Base-by-base conservation (phyloP, 176 grass and related monocot species). In the Pharus latifolius region DNA sequence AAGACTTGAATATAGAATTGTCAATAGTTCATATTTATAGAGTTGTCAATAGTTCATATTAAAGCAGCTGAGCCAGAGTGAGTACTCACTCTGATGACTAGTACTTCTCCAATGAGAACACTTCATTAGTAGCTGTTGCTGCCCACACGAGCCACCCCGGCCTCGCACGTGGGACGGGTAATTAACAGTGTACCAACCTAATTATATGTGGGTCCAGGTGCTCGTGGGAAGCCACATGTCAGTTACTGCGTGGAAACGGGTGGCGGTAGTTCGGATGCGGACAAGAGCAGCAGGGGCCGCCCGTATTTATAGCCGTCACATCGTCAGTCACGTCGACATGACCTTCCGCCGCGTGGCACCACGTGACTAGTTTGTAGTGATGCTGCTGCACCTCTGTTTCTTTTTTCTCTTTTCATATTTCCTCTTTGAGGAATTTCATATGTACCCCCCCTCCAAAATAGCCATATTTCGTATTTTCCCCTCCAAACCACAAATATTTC, bases 261-360 rank as follows among this genome's bases (percentile, higher is more conserved):
- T 48, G 32, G 70, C 14, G 6, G 37, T 24, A 7, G 5, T 29
- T 1, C 23, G 20, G 37, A 10, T 29, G 28, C 7, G 12, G 34
- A 45, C 2, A n/a, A 3, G 12, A 2, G 43, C 7, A 38, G 17
- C 18, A n/a, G 16, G 43, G 75, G 70, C 54, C 78, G 51, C 82
- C 72, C 61, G 72, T 60, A 78, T 82, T 74, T 70, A 74, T 67
- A 65, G 67, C 78, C 56, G 78, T 91, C 69, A 18, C 61, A 64
- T 91, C 79, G 32, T 65, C 24, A 65, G 69, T 54, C 49, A 78
- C 61, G 13, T 14, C 8, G 69, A 82, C 48, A 24, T 77, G 74
- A 93, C 75, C 33, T 49, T 58, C 31, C 1, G 65, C 78, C 84
- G 65, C 80, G 78, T 46, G 68, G 52, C 49, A 0, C 4, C 0